Percentiles rank a stretch among this genome's conserved stretches.
phyloP scores from a whole-genome alignment of 139 green algal genomes.

The Edaphochlamys debaryana region DNA sequence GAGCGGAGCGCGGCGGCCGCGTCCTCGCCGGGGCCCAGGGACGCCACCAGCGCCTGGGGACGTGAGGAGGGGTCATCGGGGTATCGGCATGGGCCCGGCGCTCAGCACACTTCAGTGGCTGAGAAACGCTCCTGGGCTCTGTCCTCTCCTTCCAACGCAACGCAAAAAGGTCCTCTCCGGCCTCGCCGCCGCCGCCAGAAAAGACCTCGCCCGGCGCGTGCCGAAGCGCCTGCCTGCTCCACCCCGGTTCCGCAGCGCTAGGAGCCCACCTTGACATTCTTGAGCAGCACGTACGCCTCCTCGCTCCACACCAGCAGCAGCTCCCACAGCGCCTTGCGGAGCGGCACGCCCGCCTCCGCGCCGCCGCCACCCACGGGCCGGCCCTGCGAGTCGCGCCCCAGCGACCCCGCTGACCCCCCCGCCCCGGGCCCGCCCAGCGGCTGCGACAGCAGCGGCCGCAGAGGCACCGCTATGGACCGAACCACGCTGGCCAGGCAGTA shows the following conservation, averaged over 20 bases:
- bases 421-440: background rate
- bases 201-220: too few species aligned
- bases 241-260: too few species aligned
- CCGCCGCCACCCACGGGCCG: background rate
- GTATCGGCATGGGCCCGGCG: too few species aligned
- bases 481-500: slow-evolving; percentile 74
- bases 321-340: slow-evolving; percentile 67
- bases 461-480: slow-evolving; percentile 19
- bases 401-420: background rate
- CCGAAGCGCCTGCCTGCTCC: too few species aligned
- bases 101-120: too few species aligned
- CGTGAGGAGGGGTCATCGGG: background rate
- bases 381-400: slow-evolving; percentile 11
- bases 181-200: too few species aligned
- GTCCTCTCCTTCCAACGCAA: too few species aligned
- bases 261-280: slow-evolving; percentile 34
- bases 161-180: too few species aligned
- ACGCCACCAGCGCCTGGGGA: slow-evolving; percentile 5
- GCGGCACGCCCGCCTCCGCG: background rate
- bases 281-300: slow-evolving; percentile 52
- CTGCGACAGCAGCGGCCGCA: slow-evolving; percentile 34
- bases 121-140: too few species aligned
- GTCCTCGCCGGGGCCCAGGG: background rate
- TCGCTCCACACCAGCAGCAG: slow-evolving; percentile 67
- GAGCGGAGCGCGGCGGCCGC: background rate